Percentiles rank a stretch among this genome's conserved stretches.
Conservation (phyloP, 2,329 filamentous ascomycete genomes). For the Epicoccum nigrum region DNA sequence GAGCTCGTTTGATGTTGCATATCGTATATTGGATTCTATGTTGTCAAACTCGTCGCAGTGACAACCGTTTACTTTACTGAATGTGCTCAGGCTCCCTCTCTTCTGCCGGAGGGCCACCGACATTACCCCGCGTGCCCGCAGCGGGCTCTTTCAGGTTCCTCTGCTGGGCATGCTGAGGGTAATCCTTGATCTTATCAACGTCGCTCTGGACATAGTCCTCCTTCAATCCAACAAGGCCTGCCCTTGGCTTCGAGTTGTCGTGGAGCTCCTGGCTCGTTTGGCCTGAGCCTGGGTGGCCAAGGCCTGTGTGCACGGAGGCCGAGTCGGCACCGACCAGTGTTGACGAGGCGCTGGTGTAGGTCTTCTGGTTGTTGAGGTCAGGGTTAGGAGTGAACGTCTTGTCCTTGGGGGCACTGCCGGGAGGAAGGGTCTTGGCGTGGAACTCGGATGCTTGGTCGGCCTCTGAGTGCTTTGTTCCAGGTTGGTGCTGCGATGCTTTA, state of each 20-base stretch:
- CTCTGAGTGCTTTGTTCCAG: slow-evolving; percentile 62
- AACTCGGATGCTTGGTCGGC: slow-evolving; percentile 65
- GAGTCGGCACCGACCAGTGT: slow-evolving; percentile 61
- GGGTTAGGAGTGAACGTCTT: slow-evolving; percentile 55
- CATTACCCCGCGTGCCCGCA: slow-evolving; percentile 41
- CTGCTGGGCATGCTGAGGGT: slow-evolving; percentile 46
- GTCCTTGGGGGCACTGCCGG: slow-evolving; percentile 66
- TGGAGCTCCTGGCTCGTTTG: slow-evolving; percentile 58
- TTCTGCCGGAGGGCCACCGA: slow-evolving; percentile 41
- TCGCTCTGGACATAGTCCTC: slow-evolving; percentile 24
- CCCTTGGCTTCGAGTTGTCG: slow-evolving; percentile 49
- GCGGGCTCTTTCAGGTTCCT: slow-evolving; percentile 48
- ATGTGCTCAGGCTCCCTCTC: slow-evolving; percentile 41
- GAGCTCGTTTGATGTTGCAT: too few relatives aligned
- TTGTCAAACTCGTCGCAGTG: neutral
- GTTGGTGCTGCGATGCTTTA: slow-evolving; percentile 62
- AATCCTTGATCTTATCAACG: slow-evolving; percentile 33
- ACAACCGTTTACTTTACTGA: neutral
- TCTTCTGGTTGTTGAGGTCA: slow-evolving; percentile 51
- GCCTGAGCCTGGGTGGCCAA: slow-evolving; percentile 59
- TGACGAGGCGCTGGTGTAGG: slow-evolving; percentile 51
- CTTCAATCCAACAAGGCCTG: slow-evolving; percentile 53
- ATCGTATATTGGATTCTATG: neutral
- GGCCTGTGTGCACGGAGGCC: slow-evolving; percentile 58
- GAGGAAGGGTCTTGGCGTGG: slow-evolving; percentile 63